phyloP scores from a whole-genome alignment of 148 eudicot species.

The Fagopyrum tataricum region DNA sequence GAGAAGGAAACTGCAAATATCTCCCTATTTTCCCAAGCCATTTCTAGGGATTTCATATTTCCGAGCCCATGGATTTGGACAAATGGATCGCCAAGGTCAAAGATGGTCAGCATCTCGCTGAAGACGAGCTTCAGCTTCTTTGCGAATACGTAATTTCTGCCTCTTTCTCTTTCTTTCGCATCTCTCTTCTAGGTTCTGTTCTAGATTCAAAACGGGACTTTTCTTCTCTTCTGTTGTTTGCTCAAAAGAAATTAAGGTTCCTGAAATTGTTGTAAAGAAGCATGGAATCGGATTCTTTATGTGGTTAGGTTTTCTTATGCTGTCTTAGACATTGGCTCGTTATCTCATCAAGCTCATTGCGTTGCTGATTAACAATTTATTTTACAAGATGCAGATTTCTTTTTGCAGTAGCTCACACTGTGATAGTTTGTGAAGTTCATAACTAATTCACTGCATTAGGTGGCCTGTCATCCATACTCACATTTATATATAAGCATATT shows the following conservation, averaged over 20 bases:
- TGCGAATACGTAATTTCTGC: slow-evolving; percentile 72
- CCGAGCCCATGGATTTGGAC: slow-evolving; percentile 75
- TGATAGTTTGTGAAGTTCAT: background rate
- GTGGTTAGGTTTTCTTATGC: background rate
- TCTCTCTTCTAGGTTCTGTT: background rate
- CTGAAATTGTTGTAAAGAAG: background rate
- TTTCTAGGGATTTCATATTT: background rate
- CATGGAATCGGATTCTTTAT: background rate
- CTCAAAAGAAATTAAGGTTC: background rate
- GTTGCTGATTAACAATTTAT: background rate
- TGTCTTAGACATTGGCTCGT: background rate
- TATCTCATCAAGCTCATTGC: too few species aligned
- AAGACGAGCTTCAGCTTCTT: slow-evolving; percentile 93
- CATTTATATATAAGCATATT: background rate
- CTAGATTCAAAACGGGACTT: background rate
- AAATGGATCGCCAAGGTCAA: slow-evolving; percentile 88
- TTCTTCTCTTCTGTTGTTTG: background rate
- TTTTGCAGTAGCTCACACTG: background rate
- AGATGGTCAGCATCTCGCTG: slow-evolving; percentile 94
- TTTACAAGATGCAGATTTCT: background rate
- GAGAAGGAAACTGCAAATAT: background rate
- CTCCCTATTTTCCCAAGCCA: background rate
- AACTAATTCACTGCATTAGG: background rate
- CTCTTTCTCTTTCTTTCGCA: slow-evolving; percentile 11
- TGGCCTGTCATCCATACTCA: background rate